Percentiles rank a stretch among this genome's conserved stretches.
phyloP scores from a whole-genome alignment of 495 filamentous ascomycete genomes.

The Amniculicola lignicola region DNA sequence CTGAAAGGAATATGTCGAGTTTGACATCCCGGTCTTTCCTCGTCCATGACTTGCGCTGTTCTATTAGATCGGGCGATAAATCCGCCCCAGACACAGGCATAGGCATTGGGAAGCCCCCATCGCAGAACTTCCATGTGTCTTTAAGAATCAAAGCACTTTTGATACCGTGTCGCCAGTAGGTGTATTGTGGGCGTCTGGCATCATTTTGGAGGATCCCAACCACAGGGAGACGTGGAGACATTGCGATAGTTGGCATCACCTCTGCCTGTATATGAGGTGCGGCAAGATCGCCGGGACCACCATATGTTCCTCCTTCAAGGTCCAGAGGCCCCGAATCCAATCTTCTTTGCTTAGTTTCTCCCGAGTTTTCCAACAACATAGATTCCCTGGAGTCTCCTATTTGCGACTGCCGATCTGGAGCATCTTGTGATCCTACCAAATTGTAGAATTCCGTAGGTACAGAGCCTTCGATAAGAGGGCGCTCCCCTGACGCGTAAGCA shows the following conservation, averaged over 20 bases:
- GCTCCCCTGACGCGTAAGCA: too few relatives aligned
- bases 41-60: conserved; percentile 30
- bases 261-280: too few relatives aligned
- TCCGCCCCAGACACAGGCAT: conserved; percentile 27
- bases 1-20: conserved; percentile 31
- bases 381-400: too few relatives aligned
- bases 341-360: too few relatives aligned
- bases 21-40: conserved; percentile 33
- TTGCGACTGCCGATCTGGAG: too few relatives aligned
- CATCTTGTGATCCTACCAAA: too few relatives aligned
- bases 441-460: too few relatives aligned
- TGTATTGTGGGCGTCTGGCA: conserved; percentile 23
- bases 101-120: conserved; percentile 30
- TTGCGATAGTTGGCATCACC: conserved; percentile 10
- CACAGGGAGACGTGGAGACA: conserved; percentile 31
- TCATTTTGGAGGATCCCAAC: conserved; percentile 16
- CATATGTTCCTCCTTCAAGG: too few relatives aligned
- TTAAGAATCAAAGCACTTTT: conserved; percentile 21
- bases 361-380: too few relatives aligned
- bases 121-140: conserved; percentile 29
- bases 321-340: too few relatives aligned
- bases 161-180: conserved; percentile 25
- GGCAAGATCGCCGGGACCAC: too few relatives aligned
- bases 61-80: conserved; percentile 26
- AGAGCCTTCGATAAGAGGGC: too few relatives aligned